A percentile compares a stretch with the other conserved stretches of the same genome.
Evolutionary conservation across 306 rosid genomes (phyloP).

Genomic region (Cucumis melo): DNA sequence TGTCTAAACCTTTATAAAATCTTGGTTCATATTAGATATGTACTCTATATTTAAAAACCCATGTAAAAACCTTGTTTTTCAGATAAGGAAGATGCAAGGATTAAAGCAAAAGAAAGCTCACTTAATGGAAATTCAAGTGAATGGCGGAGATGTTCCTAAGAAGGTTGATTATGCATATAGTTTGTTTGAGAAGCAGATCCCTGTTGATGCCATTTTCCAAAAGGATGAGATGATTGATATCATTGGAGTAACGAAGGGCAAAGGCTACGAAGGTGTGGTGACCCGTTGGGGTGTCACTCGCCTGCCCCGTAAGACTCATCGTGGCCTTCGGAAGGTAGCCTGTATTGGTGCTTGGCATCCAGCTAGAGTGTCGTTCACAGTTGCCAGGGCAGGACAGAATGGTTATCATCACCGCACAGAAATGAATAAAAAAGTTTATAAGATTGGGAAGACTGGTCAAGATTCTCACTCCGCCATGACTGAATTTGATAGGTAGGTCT

Average conservation of each 20-base stretch:
- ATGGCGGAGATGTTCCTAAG: slow-evolving; percentile 24
- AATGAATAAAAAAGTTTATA: slow-evolving; percentile 66
- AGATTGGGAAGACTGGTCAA: slow-evolving; percentile 50
- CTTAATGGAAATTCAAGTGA: slow-evolving; percentile 41
- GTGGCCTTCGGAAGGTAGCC: slow-evolving; percentile 36
- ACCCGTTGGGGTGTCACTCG: slow-evolving; percentile 79
- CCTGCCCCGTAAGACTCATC: slow-evolving; percentile 78
- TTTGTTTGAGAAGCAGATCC: slow-evolving; percentile 35
- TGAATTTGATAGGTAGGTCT: slow-evolving; percentile 46
- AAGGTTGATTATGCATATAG: slow-evolving; percentile 29
- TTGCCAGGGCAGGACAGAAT: slow-evolving; percentile 87
- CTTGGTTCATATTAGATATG: not conserved
- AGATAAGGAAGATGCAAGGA: slow-evolving; percentile 33
- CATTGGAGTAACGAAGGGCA: slow-evolving; percentile 73
- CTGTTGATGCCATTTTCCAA: slow-evolving; percentile 73
- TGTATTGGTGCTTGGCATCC: too few species aligned
- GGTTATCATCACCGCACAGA: slow-evolving; percentile 82
- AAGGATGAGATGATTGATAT: slow-evolving; percentile 84
- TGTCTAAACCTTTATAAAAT: too few species aligned
- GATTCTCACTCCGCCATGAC: slow-evolving; percentile 56
- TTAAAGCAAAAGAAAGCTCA: slow-evolving; percentile 43
- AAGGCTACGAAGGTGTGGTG: slow-evolving; percentile 81
- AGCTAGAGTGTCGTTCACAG: slow-evolving; percentile 70
- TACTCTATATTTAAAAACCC: not conserved
- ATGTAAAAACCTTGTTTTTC: not conserved